These are phyloP conservation scores for Sugiyamaella castrensis DNA, from an alignment of 1,139 yeast species.

Conservation along the genomic window DNA sequence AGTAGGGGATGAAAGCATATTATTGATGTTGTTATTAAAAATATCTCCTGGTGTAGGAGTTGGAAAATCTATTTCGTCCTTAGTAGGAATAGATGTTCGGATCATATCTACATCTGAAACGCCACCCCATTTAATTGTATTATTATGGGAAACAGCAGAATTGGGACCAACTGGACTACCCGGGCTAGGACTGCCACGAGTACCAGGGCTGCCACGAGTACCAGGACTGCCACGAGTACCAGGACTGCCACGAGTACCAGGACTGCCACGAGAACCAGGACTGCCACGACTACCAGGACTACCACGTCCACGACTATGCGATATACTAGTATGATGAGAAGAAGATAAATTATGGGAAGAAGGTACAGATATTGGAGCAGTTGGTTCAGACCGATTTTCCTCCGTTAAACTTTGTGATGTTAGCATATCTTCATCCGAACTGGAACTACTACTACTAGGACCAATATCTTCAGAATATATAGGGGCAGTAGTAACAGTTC, in stretches of 20 bases:
- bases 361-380: too few relatives aligned
- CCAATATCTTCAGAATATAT: too few relatives aligned
- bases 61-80: constrained; percentile 16
- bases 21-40: not conserved
- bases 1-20: constrained; percentile 24
- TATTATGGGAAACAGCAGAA: not conserved
- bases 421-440: not conserved
- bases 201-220: too few relatives aligned
- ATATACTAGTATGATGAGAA: too few relatives aligned
- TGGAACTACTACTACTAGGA: not conserved
- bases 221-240: too few relatives aligned
- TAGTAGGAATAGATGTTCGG: not conserved
- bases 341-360: too few relatives aligned
- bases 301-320: too few relatives aligned
- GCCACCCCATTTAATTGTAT: not conserved
- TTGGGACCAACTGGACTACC: not conserved
- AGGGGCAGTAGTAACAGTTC: constrained; percentile 1
- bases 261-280: too few relatives aligned
- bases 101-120: not conserved
- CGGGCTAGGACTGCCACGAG: too few relatives aligned
- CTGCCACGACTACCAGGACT: not conserved
- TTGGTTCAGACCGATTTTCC: not conserved
- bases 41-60: constrained; percentile 6
- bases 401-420: not conserved
- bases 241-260: too few relatives aligned